Percentiles rank a stretch among this genome's conserved stretches.
phyloP scores from a whole-genome alignment of 108 stramenopile genomes.

The Craspedostauros australis region DNA sequence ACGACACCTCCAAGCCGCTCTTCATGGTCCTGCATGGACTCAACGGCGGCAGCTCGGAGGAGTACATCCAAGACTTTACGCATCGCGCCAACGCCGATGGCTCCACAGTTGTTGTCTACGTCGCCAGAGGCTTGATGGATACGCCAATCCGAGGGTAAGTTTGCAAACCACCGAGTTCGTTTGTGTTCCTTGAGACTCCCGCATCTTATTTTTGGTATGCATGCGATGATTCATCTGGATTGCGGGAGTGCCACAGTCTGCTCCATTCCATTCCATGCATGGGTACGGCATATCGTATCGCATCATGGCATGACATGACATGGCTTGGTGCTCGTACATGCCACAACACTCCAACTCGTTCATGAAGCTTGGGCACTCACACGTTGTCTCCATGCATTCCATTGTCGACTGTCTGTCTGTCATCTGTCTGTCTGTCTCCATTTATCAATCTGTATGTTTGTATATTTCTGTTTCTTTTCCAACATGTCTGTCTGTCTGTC shows the following conservation, averaged over 20 bases:
- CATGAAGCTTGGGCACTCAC: no score
- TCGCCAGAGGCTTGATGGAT: conserved; percentile 86
- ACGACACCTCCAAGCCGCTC: conserved; percentile 53
- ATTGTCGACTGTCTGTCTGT: not conserved
- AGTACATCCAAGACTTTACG: conserved; percentile 80
- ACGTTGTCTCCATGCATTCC: not conserved
- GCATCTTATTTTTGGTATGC: not conserved
- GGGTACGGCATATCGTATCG: no score
- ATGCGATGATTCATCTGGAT: no score
- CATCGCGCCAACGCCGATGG: conserved; percentile 48
- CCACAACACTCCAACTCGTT: no score
- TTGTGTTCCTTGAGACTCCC: no score
- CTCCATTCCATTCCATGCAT: no score
- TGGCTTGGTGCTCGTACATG: no score
- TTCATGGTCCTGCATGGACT: conserved; percentile 89
- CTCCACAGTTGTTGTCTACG: conserved; percentile 64
- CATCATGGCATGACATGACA: no score
- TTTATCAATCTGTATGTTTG: not conserved
- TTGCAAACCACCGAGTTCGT: no score
- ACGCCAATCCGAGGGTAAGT: conserved; percentile 51
- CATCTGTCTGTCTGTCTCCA: not conserved
- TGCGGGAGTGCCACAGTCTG: no score
- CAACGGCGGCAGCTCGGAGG: conserved; percentile 79
- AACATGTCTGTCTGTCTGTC: no score
- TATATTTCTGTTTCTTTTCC: not conserved